Base-by-base conservation (phyloP, 768 basidiomycete species). In the Leucocoprinus sp. region DNA sequence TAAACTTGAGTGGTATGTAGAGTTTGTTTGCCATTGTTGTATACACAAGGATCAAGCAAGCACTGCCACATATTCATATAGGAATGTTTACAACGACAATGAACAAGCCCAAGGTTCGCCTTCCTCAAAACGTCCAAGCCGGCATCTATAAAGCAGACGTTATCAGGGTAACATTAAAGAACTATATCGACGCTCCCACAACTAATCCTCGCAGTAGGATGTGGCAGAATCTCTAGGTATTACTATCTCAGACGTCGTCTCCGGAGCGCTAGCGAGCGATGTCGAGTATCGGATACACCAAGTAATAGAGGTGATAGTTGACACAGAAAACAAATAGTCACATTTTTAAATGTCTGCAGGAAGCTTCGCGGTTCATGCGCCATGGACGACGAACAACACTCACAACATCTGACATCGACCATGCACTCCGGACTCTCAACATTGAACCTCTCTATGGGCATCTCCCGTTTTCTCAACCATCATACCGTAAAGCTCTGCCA, bases 221-320 rank as follows among this genome's bases (percentile, higher is more conserved):
- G 82, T 85, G 37, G 93, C 96, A 24, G 95, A 97, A 53, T 83
- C 85, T 0, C 64, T 96, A 24, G 82, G 81, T 49, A 80, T 98
- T 45, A 66, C 80, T 11, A 82, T 99, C 33, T 69, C 87, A 2
- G 90, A 93, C 42, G 59, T 72, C 2, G 86, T 96, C 19, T 86
- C 91, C 4, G 81, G 81, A 3, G 74, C 87, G 0, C 72, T 99
- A 19, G 92, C 96, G 0, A 92, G 89, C 55, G 96, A 99, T 68
- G 91, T 97, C 33, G 96, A 98, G 59, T 97, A 97, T 64, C 74
- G 96, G 49, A 77, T 97, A 59, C 91, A 95, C 62, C 90, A 98
- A 60, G 84, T 98, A 33, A 76, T 95, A 54, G 90, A 96, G 76
- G 91, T 90, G 52, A 69, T 43, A 31, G 31, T n/a, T 22, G 19